Evolutionary conservation across 345 rosid genomes (phyloP), one percentile per base, ranked within the genome.

Genomic region (Geranium brycei): DNA sequence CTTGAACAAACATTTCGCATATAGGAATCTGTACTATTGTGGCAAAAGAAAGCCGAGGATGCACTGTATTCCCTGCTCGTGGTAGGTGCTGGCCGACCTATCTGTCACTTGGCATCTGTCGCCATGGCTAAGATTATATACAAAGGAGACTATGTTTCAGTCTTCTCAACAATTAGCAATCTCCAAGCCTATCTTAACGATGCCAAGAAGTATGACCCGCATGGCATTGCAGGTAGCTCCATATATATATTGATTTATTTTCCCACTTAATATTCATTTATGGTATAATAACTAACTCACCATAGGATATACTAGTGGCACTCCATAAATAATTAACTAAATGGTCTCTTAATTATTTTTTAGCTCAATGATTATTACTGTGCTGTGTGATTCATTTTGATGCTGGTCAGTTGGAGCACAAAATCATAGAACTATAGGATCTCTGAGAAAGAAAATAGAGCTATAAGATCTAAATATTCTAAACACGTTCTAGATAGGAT

Each of bases 21-120:
- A 31, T 53, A 91, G 98, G 97, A 92, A 62, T 85, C 97, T 4
- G 75, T 92, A 58, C 68, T 86, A 68, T 67, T 89, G 56, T 80
- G 97, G 77, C 98, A 92, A 85, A 82, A 97, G 68, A 92, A 92
- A 79, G 89, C 95, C 59, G 98, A 92, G 83, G 98, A 92, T 69
- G 91, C 97, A 5, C 77, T 92, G 61, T 84, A 84, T 77, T 83
- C 95, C 64, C 66, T 92, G 62, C 93, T 89, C 57, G 76, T 82
- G 64, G 81, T 92, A 17, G 98, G 98, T 47, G 95, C 96, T 19
- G 78, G 86, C 58, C 67, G 95, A 60, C 95, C 97, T 0, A 89
- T 92, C 51, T 86, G 97, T 41, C 98, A 87, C 75, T 79, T 92
- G 81, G 98, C 96, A 1, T 92, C 98, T 0, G 80, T 87, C 17